Percentiles rank a stretch among this genome's conserved stretches.
phyloP scores from a whole-genome alignment of 1,284 basidiomycete species.

The Cystobasidium slooffiae region DNA sequence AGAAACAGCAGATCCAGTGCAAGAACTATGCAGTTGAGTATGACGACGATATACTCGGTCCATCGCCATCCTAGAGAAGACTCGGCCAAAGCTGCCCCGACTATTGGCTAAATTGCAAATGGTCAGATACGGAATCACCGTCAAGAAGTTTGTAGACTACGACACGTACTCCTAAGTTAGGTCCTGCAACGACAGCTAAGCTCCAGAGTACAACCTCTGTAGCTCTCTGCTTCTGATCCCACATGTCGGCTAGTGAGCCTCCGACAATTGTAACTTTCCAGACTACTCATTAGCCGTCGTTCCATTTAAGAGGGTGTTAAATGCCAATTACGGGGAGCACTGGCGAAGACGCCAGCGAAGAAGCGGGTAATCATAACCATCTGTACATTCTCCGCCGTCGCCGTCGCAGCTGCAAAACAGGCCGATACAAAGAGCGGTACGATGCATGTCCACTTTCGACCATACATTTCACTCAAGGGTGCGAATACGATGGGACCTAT shows the following conservation, averaged over 20 bases:
- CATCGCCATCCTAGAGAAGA: conserved; percentile 56
- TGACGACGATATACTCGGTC: conserved; percentile 53
- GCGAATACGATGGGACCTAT: conserved; percentile 64
- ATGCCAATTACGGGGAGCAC: too few relatives aligned
- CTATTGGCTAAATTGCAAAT: conserved; percentile 62
- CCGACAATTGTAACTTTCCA: conserved; percentile 60
- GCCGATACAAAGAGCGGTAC: conserved; percentile 66
- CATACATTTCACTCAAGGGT: conserved; percentile 65
- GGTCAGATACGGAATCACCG: conserved; percentile 65
- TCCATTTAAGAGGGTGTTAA: too few relatives aligned
- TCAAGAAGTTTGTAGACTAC: conserved; percentile 48
- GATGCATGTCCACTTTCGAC: conserved; percentile 60
- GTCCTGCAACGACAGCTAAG: conserved; percentile 67
- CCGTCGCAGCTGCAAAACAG: conserved; percentile 64
- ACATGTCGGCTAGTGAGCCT: conserved; percentile 52
- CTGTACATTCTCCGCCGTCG: conserved; percentile 67
- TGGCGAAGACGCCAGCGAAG: conserved; percentile 52
- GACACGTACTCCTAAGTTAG: conserved; percentile 69
- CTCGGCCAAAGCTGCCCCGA: conserved; percentile 63
- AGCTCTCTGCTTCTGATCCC: conserved; percentile 61
- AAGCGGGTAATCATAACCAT: conserved; percentile 57
- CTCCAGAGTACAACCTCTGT: conserved; percentile 63
- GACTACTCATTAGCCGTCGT: too few relatives aligned
- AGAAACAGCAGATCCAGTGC: conserved; percentile 60
- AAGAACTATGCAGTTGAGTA: conserved; percentile 54